Base-by-base conservation (phyloP, 208 protist species). In the Leishmania tropica region DNA sequence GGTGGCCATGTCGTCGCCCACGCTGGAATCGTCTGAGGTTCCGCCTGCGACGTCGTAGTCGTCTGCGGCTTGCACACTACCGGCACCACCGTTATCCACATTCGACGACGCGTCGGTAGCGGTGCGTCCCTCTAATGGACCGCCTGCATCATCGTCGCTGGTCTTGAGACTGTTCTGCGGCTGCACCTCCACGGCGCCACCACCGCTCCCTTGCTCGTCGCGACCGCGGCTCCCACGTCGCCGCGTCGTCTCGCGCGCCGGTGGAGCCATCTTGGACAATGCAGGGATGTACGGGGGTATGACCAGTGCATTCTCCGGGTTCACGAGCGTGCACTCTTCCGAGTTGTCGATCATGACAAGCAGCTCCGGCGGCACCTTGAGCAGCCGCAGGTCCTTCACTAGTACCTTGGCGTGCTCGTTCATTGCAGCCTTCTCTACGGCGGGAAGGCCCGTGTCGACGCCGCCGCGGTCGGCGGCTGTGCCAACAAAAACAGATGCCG, bases 311-410 rank as follows among this genome's bases (percentile, higher is more conserved):
- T 96, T 97, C 37, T 96, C 92, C 31, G 93, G 86, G 75, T 96
- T 96, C 13, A 93, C 83, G 35, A 93, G 79, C 58, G 89, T 91
- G 83, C 90, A 96, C 81, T 96, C 91, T 78, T 96, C 92, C 6
- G 81, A 88, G 82, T 97, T 97, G 83, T 97, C 94, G 48, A 97
- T 90, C 93, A 96, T 94, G 71, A 97, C 89, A 72, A 95, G 85
- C 78, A 96, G 78, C 85, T 96, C 93, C 35, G 90, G 88, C 65
- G 94, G 94, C 53, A 97, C 94, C 73, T 95, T 93, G 42, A 97
- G 85, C 19, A 92, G 79, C 45, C 92, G 90, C 81, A 97, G 80
- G 79, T 97, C 94, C 86, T 97, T 97, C 68, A 96, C 80, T 17
- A 96, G 78, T 71, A 96, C 85, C 87, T 92, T 92, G 31, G 88